These are phyloP conservation scores for Gentiana straminea DNA, from an alignment of 257 asterid genomes.

Conservation along the genomic window DNA sequence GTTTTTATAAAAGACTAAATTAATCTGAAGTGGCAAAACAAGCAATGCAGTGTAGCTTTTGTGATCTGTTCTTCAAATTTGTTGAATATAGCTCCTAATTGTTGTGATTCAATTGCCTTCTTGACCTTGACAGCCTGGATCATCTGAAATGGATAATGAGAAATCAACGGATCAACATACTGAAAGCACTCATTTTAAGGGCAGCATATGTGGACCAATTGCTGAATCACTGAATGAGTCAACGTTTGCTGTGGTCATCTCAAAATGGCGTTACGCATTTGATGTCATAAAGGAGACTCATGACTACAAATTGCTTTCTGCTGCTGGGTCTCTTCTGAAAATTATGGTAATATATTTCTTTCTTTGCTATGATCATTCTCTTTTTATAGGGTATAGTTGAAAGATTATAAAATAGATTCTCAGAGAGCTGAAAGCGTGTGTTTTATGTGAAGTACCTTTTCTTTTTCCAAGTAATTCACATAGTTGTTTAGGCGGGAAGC, in stretches of 20 bases:
- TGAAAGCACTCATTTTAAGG: constrained; percentile 41
- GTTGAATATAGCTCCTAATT: constrained; percentile 4
- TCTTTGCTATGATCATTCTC: constrained; percentile 3
- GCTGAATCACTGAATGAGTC: constrained; percentile 80
- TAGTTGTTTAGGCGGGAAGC: too few species aligned
- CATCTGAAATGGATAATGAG: constrained; percentile 32
- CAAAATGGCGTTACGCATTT: constrained; percentile 78
- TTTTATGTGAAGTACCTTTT: too few species aligned
- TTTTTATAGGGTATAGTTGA: background rate
- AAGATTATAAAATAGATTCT: too few species aligned
- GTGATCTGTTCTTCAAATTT: background rate
- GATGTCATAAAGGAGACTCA: constrained; percentile 76
- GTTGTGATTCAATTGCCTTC: background rate
- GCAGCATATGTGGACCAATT: constrained; percentile 87
- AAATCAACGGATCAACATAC: constrained; percentile 22
- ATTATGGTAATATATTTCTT: constrained; percentile 51
- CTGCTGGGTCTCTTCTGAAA: constrained; percentile 85
- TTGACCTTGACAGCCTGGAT: constrained; percentile 37
- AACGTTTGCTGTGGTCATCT: constrained; percentile 69
- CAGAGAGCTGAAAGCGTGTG: too few species aligned
- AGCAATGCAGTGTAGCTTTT: too few species aligned
- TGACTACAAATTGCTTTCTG: constrained; percentile 74
- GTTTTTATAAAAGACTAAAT: too few species aligned
- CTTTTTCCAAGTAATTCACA: too few species aligned
- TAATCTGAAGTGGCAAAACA: too few species aligned